These are phyloP conservation scores for Trichosporon sp. DNA, from an alignment of 1,284 basidiomycete genomes.

Conservation along the genomic window DNA sequence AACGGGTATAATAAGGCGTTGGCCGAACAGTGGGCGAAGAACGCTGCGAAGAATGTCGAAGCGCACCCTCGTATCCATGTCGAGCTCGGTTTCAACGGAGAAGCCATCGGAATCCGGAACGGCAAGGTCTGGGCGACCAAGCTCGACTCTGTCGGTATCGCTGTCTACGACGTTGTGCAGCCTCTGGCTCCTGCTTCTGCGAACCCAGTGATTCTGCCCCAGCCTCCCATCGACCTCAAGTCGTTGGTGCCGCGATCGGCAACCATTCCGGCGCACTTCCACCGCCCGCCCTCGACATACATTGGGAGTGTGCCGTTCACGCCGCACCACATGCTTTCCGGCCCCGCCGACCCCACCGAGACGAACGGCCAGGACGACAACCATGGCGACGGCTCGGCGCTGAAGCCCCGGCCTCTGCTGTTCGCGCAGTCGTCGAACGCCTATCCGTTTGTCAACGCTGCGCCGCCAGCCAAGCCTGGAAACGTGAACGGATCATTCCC, in stretches of 20 bases:
- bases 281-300: conserved; percentile 36
- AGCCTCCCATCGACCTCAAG: conserved; percentile 44
- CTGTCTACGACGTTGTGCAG: conserved; percentile 48
- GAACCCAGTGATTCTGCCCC: conserved; percentile 48
- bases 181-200: conserved; percentile 33
- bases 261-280: background rate
- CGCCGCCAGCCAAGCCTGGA: conserved; percentile 39
- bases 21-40: conserved; percentile 42
- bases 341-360: background rate
- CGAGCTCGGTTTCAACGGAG: conserved; percentile 45
- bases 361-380: background rate
- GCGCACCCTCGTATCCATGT: conserved; percentile 30
- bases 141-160: conserved; percentile 45
- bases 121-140: conserved; percentile 38
- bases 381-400: background rate
- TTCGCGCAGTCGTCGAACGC: conserved; percentile 45
- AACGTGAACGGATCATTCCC: conserved; percentile 41
- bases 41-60: background rate
- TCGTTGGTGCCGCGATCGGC: conserved; percentile 6
- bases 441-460: conserved; percentile 41
- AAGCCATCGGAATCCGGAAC: conserved; percentile 42
- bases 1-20: conserved; percentile 46
- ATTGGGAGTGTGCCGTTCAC: conserved; percentile 37
- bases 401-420: conserved; percentile 26
- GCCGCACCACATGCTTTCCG: conserved; percentile 13